phyloP scores from a whole-genome alignment of 148 eudicot species.

The Chenopodium berlandieri region DNA sequence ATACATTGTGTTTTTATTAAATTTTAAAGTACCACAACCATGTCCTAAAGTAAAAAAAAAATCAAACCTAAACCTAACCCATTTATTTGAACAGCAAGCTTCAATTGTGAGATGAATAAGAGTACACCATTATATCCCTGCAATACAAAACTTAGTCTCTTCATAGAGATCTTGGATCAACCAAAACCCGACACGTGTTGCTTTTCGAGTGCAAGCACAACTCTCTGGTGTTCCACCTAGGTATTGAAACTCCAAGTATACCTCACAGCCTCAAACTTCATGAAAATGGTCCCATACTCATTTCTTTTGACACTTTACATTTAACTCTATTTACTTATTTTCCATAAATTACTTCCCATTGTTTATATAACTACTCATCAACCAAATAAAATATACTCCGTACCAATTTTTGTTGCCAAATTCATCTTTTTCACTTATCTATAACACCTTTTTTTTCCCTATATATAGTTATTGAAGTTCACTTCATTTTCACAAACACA shows the following conservation, averaged over 20 bases:
- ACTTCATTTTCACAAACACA: not conserved
- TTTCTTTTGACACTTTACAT: constrained; percentile 11
- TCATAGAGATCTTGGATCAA: constrained; percentile 27
- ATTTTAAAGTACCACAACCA: no score
- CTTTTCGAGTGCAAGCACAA: constrained; percentile 14
- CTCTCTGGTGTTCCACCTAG: no score
- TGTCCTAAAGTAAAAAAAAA: no score
- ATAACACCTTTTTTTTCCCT: not conserved
- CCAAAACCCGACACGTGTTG: constrained; percentile 40
- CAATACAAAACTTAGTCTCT: no score
- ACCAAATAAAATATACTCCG: not conserved
- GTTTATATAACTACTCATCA: not conserved
- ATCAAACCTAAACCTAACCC: not conserved
- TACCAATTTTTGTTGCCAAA: not conserved
- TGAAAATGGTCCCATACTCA: constrained; percentile 17
- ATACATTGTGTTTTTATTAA: no score
- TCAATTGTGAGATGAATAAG: not conserved
- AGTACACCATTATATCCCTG: not conserved
- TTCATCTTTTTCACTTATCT: not conserved
- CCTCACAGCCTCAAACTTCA: constrained; percentile 19
- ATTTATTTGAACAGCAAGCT: not conserved
- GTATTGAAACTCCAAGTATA: constrained; percentile 1
- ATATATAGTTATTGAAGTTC: not conserved
- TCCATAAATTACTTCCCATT: not conserved
- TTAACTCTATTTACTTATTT: not conserved